These are phyloP conservation scores for Zanthoxylum bungeanum DNA, from an alignment of 345 rosid genomes.

Conservation along the genomic window DNA sequence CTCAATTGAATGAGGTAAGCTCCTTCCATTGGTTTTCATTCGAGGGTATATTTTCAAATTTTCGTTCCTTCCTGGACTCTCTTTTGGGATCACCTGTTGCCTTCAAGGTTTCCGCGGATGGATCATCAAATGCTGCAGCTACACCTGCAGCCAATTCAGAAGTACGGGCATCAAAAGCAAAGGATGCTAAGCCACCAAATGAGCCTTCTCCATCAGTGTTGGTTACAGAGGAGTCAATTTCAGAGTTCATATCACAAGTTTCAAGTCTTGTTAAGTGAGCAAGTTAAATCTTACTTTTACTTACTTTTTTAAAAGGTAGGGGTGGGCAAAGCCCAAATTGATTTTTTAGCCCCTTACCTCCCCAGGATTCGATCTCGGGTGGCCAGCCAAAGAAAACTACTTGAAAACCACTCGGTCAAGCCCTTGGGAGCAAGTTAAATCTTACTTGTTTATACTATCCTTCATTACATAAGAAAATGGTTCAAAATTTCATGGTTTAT, in stretches of 20 bases:
- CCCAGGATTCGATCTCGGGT: too few relatives aligned
- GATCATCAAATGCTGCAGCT: constrained; percentile 54
- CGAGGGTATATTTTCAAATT: constrained; percentile 32
- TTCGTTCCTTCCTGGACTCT: constrained; percentile 34
- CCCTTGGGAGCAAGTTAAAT: too few relatives aligned
- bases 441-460: constrained; percentile 6
- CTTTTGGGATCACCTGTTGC: constrained; percentile 53
- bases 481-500: neutral
- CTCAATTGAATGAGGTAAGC: constrained; percentile 67
- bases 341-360: too few relatives aligned
- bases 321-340: too few relatives aligned
- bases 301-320: too few relatives aligned
- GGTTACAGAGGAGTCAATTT: constrained; percentile 64
- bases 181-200: constrained; percentile 33
- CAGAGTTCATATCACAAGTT: constrained; percentile 75
- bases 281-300: too few relatives aligned
- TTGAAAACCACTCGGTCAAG: too few relatives aligned
- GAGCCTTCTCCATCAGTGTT: constrained; percentile 39
- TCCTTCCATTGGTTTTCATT: constrained; percentile 30
- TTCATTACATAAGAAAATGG: neutral
- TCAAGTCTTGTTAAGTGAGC: constrained; percentile 79
- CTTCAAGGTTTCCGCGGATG: constrained; percentile 57
- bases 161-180: too few relatives aligned
- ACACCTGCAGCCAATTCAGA: constrained; percentile 23
- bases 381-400: too few relatives aligned